These are phyloP conservation scores for Alternaria arbusti DNA, from an alignment of 2,329 filamentous ascomycete genomes.

Conservation along the genomic window DNA sequence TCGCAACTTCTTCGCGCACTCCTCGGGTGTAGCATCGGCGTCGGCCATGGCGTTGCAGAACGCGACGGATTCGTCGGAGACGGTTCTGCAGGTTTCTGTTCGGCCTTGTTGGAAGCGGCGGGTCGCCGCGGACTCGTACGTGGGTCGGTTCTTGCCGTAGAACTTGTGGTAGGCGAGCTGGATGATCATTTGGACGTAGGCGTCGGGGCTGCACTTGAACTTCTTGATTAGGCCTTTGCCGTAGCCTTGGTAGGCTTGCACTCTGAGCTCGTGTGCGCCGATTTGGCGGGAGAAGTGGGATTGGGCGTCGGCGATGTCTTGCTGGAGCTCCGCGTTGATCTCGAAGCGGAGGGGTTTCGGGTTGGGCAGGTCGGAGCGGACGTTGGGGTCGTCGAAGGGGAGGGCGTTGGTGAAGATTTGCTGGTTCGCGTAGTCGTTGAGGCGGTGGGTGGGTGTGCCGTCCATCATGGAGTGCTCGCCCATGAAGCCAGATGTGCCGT, in stretches of 20 bases:
- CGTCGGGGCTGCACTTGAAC: constrained; percentile 97
- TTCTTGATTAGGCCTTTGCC: constrained; percentile 99
- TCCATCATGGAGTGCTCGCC: constrained; percentile 99
- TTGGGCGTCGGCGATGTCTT: constrained; percentile 79
- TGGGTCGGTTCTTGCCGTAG: constrained; percentile 97
- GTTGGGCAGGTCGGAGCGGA: constrained; percentile 85
- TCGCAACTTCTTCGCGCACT: constrained; percentile 77
- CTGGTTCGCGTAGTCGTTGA: constrained; percentile 94
- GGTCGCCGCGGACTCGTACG: constrained; percentile 95
- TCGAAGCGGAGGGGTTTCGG: constrained; percentile 80
- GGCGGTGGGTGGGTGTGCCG: constrained; percentile 92
- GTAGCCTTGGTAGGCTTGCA: constrained; percentile 96
- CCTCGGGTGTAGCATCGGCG: constrained; percentile 65
- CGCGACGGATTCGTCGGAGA: constrained; percentile 88
- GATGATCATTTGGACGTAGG: constrained; percentile 98
- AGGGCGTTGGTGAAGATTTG: constrained; percentile 94
- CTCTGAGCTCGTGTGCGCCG: constrained; percentile 84
- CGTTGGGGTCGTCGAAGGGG: constrained; percentile 77
- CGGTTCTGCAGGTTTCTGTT: constrained; percentile 92
- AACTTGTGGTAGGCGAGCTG: constrained; percentile 99
- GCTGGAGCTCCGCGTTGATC: constrained; percentile 73
- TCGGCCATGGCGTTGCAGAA: constrained; percentile 91
- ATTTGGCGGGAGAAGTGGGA: constrained; percentile 84
- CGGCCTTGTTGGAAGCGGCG: constrained; percentile 95
- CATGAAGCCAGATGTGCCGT: constrained; percentile 96